Evolutionary conservation across 371 early-diverging fungal species (phyloP).

Genomic region (Mucor lusitanicus): DNA sequence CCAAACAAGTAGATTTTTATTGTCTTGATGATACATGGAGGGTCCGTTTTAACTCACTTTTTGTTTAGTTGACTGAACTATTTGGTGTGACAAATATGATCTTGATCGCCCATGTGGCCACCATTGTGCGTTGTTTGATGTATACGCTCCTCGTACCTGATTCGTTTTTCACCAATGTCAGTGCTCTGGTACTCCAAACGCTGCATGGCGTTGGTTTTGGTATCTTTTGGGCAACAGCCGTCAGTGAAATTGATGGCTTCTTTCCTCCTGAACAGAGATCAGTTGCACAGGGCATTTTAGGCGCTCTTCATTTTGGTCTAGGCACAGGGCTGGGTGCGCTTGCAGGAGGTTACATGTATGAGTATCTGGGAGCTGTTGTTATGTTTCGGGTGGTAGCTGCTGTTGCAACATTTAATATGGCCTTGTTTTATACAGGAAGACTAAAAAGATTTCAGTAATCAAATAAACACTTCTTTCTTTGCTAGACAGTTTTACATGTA

Average conservation of each 20-base stretch:
- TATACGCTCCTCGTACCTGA: conserved; percentile 40
- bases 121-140: conserved; percentile 35
- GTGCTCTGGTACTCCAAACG: conserved; percentile 43
- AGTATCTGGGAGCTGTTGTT: conserved; percentile 25
- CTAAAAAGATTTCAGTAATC: conserved; percentile 1
- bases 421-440: conserved; percentile 7
- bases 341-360: conserved; percentile 30
- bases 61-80: conserved; percentile 41
- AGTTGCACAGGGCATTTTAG: conserved; percentile 35
- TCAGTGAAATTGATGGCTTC: conserved; percentile 33
- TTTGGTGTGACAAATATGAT: conserved; percentile 48
- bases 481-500: neutral
- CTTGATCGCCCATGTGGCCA: conserved; percentile 41
- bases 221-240: conserved; percentile 40
- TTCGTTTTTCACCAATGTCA: conserved; percentile 29
- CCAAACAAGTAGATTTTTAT: conserved; percentile 47
- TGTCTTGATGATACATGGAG: too few species aligned
- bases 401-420: conserved; percentile 16
- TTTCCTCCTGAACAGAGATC: conserved; percentile 38
- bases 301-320: conserved; percentile 30
- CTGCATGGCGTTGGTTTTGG: conserved; percentile 41
- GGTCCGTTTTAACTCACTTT: too few species aligned
- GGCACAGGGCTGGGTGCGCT: conserved; percentile 34
- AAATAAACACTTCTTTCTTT: neutral
- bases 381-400: conserved; percentile 26